Percentiles rank a stretch among this genome's conserved stretches.
Evolutionary conservation across 768 basidiomycete species (phyloP).

Genomic region (Amanita fuliginea): DNA sequence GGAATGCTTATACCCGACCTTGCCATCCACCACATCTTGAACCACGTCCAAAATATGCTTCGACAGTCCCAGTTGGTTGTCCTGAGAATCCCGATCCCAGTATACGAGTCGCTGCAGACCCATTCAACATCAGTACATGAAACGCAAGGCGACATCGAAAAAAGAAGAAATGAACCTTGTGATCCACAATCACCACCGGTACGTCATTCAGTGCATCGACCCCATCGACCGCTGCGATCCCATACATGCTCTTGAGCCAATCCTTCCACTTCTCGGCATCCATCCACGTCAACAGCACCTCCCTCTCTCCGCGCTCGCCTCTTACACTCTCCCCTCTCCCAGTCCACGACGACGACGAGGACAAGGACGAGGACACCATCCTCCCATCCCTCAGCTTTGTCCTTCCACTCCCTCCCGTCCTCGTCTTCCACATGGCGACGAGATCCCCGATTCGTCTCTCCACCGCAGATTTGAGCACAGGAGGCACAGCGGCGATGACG

Average conservation of each 20-base stretch:
- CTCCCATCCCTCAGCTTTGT: conserved; percentile 17
- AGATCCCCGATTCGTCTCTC: conserved; percentile 37
- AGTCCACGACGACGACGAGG: background rate
- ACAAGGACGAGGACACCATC: too few relatives aligned
- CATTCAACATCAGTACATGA: too few relatives aligned
- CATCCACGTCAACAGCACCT: conserved; percentile 86
- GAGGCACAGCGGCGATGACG: conserved; percentile 51
- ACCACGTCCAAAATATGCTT: conserved; percentile 54
- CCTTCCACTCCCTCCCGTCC: conserved; percentile 27
- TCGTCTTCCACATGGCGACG: conserved; percentile 48
- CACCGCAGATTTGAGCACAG: conserved; percentile 26
- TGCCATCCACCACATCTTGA: conserved; percentile 48
- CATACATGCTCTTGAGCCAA: conserved; percentile 93
- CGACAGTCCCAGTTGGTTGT: conserved; percentile 45
- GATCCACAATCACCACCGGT: conserved; percentile 68
- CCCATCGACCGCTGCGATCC: conserved; percentile 27
- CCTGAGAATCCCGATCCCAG: conserved; percentile 55
- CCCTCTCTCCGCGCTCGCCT: conserved; percentile 15
- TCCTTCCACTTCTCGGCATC: conserved; percentile 73
- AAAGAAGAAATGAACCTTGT: conserved; percentile 38
- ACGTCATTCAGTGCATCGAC: conserved; percentile 24
- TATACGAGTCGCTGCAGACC: conserved; percentile 47
- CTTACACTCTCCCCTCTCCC: conserved; percentile 1
- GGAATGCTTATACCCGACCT: conserved; percentile 45
- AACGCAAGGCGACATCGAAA: background rate